Percentiles rank a stretch among this genome's conserved stretches.
These are phyloP conservation scores for Monilinia polystroma DNA, from an alignment of 2,329 filamentous ascomycete species.

Conservation along the genomic window DNA sequence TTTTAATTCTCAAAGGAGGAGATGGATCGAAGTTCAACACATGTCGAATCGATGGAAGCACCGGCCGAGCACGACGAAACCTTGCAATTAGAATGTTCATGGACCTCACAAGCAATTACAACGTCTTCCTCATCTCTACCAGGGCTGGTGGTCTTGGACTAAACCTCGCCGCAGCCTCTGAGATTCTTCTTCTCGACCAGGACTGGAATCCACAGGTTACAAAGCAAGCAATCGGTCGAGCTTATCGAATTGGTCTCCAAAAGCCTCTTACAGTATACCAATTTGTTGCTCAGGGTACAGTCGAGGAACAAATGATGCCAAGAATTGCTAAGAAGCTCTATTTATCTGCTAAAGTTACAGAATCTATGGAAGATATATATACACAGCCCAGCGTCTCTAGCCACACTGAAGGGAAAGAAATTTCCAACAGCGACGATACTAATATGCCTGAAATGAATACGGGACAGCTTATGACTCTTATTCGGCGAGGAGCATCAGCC, in stretches of 20 bases:
- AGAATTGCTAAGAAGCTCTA: constrained; percentile 56
- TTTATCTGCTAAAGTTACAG: constrained; percentile 58
- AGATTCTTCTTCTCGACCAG: constrained; percentile 94
- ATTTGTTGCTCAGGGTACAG: constrained; percentile 80
- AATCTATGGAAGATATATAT: constrained; percentile 56
- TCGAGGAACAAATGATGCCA: constrained; percentile 79
- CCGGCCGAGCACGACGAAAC: constrained; percentile 82
- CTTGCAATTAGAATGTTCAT: constrained; percentile 95
- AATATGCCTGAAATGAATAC: constrained; percentile 53
- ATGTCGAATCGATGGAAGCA: constrained; percentile 78
- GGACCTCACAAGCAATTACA: constrained; percentile 72
- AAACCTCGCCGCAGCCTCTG: constrained; percentile 93
- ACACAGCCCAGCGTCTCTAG: constrained; percentile 38
- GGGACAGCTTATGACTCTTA: constrained; percentile 52
- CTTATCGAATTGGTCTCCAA: constrained; percentile 93
- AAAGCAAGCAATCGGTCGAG: constrained; percentile 87
- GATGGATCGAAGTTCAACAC: constrained; percentile 68
- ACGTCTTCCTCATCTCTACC: constrained; percentile 90
- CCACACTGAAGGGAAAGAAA: constrained; percentile 36
- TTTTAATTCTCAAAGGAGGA: constrained; percentile 51
- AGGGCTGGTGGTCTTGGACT: constrained; percentile 94
- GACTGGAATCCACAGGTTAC: constrained; percentile 99
- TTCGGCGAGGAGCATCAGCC: constrained; percentile 54
- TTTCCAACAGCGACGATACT: constrained; percentile 40
- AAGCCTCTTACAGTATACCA: constrained; percentile 96